Base-by-base conservation (phyloP, 2,329 filamentous ascomycete genomes). In the Aspergillus quadricinctus region DNA sequence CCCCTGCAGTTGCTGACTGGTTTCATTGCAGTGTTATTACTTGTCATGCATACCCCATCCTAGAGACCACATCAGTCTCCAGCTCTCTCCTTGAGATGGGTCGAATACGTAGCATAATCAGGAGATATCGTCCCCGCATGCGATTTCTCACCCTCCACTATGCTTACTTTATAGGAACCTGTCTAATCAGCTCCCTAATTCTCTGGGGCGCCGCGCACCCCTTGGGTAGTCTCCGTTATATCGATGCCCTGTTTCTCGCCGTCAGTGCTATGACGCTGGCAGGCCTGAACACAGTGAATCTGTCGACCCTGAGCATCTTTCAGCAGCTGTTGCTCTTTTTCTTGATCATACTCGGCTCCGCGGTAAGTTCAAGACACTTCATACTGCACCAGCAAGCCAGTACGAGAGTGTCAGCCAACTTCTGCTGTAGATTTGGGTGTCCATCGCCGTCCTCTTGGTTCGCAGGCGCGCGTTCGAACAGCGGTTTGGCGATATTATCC, bases 241-340 rank as follows among this genome's bases (percentile, higher is more conserved):
- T 71, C 8, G 78, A 81, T 61, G 70, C 75, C 2, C 65, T 81
- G 3, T 81, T 80, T 61, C 60, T 81, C 5, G 66, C 66, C 14
- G 69, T 77, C 17, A 78, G 74, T 43, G 78, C 78, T 19, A 80
- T 81, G 78, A 79, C 77, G 1, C 59, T 76, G 53, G 76, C 78
- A 5, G 79, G 78, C 19, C 66, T 80, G 10, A 79, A 80, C 50
- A 79, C 78, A 0, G 70, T 81, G 63, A 80, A 81, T 57, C 65
- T 81, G 11, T 76, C 72, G 8, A 67, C 69, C 2, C 61, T 80
- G 45, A 80, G 79, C 57, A 78, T 76, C 4, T 79, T 77, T 57
- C 78, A 80, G 61, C 78, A 80, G 58, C 58, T 76, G 46, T 64
- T 78, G 57, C 66, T 80, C 1, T 78, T 80, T 56, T 50, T 78